phyloP scores from a whole-genome alignment of 2,329 filamentous ascomycete species.

The Lachnellula willkommii region DNA sequence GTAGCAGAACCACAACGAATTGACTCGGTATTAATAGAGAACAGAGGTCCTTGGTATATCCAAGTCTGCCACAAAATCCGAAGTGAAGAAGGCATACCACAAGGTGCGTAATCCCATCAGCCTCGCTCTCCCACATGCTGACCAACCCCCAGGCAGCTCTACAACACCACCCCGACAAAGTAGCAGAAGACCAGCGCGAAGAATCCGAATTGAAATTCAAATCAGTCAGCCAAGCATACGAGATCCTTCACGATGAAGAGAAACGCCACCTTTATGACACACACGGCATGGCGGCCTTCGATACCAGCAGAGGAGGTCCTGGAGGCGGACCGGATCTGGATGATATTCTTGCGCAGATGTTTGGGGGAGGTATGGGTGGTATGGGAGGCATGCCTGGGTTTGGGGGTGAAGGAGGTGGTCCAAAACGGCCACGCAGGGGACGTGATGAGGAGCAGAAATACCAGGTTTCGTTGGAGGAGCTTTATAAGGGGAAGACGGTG shows the following conservation, averaged over 20 bases:
- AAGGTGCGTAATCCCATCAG: constrained; percentile 54
- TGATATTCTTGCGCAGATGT: constrained; percentile 92
- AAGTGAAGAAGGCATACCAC: constrained; percentile 94
- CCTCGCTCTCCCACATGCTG: constrained; percentile 15
- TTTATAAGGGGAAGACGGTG: constrained; percentile 98
- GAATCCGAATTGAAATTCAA: constrained; percentile 93
- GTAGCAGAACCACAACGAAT: constrained; percentile 15
- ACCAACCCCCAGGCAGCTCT: constrained; percentile 63
- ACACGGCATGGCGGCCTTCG: constrained; percentile 94
- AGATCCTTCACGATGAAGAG: constrained; percentile 93
- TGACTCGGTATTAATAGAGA: constrained; percentile 25
- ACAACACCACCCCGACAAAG: constrained; percentile 91
- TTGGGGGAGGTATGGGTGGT: constrained; percentile 59
- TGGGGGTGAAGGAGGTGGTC: constrained; percentile 37
- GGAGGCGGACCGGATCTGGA: constrained; percentile 75
- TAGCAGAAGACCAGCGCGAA: constrained; percentile 75
- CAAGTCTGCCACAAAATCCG: constrained; percentile 64
- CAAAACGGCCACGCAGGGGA: constrained; percentile 62
- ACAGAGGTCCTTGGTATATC: constrained; percentile 75
- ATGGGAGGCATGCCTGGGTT: constrained; percentile 39
- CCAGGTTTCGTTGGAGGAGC: constrained; percentile 83
- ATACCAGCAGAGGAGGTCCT: constrained; percentile 62
- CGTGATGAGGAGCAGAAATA: constrained; percentile 86
- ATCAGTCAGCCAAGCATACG: constrained; percentile 86
- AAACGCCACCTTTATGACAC: constrained; percentile 88